Percentiles rank a stretch among this genome's conserved stretches.
phyloP scores from a whole-genome alignment of 345 rosid genomes.

The Brassica incana region DNA sequence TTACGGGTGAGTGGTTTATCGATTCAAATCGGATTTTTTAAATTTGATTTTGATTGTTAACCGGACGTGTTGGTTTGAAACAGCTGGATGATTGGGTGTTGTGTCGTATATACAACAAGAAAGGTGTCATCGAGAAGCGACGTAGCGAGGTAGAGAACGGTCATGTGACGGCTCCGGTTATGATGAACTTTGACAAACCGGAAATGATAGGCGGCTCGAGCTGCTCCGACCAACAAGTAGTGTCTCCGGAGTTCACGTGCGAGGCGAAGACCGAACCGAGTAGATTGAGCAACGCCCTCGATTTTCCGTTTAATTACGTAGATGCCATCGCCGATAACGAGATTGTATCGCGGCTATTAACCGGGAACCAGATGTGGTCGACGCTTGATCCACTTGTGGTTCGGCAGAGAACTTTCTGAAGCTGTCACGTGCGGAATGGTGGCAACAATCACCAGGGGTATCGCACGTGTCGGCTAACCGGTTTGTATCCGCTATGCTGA shows the following conservation, averaged over 20 bases:
- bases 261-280: constrained; percentile 81
- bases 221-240: constrained; percentile 78
- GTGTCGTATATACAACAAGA: constrained; percentile 95
- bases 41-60: constrained; percentile 2
- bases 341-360: constrained; percentile 41
- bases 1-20: constrained; percentile 54
- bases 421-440: constrained; percentile 22
- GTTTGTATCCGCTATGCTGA: background rate
- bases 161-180: constrained; percentile 25
- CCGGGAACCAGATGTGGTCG: constrained; percentile 60
- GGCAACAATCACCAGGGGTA: background rate
- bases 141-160: constrained; percentile 29
- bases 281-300: constrained; percentile 42
- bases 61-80: constrained; percentile 15
- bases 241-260: constrained; percentile 78
- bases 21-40: background rate
- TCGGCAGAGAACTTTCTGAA: constrained; percentile 42
- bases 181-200: background rate
- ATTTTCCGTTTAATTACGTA: constrained; percentile 49
- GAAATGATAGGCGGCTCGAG: constrained; percentile 56
- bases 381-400: constrained; percentile 72
- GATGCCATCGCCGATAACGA: constrained; percentile 47
- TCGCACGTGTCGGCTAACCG: constrained; percentile 11
- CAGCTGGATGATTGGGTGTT: constrained; percentile 99
- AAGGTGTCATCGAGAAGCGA: constrained; percentile 67